phyloP scores from a whole-genome alignment of 2,329 filamentous ascomycete genomes.

The Colletotrichum acutatum region DNA sequence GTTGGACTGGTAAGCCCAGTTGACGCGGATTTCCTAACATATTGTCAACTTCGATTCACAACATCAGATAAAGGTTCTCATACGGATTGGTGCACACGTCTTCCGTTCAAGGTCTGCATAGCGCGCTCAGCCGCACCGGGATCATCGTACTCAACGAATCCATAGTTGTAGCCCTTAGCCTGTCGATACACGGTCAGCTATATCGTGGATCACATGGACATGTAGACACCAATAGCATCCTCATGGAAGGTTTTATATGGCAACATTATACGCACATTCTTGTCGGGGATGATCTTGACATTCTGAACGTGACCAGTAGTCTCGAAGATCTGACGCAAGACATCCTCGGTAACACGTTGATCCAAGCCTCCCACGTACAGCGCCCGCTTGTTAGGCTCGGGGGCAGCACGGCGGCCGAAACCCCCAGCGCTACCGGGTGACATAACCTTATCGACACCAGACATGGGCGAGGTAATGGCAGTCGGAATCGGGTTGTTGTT shows the following conservation, averaged over 20 bases:
- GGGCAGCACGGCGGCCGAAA: constrained; percentile 88
- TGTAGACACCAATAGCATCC: constrained; percentile 1
- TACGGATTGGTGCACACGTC: constrained; percentile 95
- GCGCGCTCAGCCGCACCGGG: constrained; percentile 95
- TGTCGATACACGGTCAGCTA: constrained; percentile 54
- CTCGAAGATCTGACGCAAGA: constrained; percentile 97
- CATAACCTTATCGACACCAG: constrained; percentile 76
- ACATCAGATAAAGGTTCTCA: constrained; percentile 43
- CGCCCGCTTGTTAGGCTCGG: constrained; percentile 98
- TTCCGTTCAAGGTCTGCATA: constrained; percentile 96
- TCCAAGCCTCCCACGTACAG: constrained; percentile 96
- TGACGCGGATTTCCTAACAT: constrained; percentile 92
- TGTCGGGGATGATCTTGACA: constrained; percentile 99
- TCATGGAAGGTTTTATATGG: neutral
- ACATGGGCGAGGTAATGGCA: constrained; percentile 89
- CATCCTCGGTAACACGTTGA: constrained; percentile 94
- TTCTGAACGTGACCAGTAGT: constrained; percentile 98
- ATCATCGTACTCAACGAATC: constrained; percentile 98
- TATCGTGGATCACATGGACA: neutral
- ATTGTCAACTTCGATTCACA: constrained; percentile 40
- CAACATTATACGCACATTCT: constrained; percentile 79
- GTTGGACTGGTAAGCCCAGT: constrained; percentile 99
- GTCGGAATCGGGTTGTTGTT: constrained; percentile 97
- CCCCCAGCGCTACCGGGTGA: constrained; percentile 86
- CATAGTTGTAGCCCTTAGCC: constrained; percentile 98